Base-by-base conservation (phyloP, 2,329 filamentous ascomycete species). In the Fusarium nisikadoi region DNA sequence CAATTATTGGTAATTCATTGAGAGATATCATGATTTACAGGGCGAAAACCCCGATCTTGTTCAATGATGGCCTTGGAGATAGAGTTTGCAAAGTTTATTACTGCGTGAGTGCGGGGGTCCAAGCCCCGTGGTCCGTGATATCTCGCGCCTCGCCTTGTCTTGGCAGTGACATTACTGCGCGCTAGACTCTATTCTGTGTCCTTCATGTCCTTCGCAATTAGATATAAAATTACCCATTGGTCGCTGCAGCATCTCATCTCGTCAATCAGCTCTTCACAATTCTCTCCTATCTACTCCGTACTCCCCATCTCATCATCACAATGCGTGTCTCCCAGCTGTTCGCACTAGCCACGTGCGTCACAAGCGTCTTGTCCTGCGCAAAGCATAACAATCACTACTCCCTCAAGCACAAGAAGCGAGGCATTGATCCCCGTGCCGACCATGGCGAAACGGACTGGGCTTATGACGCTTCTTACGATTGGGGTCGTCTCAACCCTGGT, bases 401-500 rank as follows among this genome's bases (percentile, higher is more conserved):
- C 12, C 52, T 73, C 1, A 69, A 66, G 17, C 58, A 58, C 10
- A 72, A 62, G 36, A 72, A 72, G 42, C 60, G 70, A 41, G 33
- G 42, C 17, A 70, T 72, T 45, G 62, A 54, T 4, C 70, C 70
- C 9, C 70, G 70, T 0, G 70, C 70, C 8, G 53, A 65, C 1
- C 56, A 47, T 6, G 61, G 41, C 1, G 5, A 36, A 2, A 63
- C 47, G 0, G 65, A 75, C 11, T 74, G 72, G 72, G 69, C 70
- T 2, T 74, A 75, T n/a, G 70, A 74, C 4, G 61, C 61, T 0
- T 73, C 72, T 1, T 74, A 65, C 39, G 60, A 74, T 23, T 75
- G 72, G 72, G 72, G 72, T 5, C 70, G 70, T 2, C 36, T 75
- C 29, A 67, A 61, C 0, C 70, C 72, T 29, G 60, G 72, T 75